These are phyloP conservation scores for Penicillium corylophilum DNA, from an alignment of 2,329 filamentous ascomycete species.

Conservation along the genomic window DNA sequence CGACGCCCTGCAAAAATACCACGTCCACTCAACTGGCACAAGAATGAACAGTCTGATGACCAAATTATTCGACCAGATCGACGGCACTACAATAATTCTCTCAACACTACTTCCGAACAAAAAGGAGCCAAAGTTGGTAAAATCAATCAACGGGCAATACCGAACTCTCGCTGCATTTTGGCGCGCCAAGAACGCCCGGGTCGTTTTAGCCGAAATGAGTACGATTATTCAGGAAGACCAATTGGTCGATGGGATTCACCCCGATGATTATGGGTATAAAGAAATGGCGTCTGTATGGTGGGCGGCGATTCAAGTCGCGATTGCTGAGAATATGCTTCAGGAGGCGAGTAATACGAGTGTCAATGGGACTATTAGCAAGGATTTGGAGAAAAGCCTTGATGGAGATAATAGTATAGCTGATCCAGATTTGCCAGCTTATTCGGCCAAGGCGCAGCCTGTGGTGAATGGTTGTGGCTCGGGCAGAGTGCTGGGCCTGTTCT, in stretches of 20 bases:
- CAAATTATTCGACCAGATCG: slow-evolving; percentile 22
- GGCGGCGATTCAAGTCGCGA: slow-evolving; percentile 21
- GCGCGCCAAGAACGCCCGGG: slow-evolving; percentile 15
- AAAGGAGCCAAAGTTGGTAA: neutral
- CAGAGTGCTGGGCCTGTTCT: neutral
- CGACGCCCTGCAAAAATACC: slow-evolving; percentile 28
- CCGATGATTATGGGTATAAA: slow-evolving; percentile 23
- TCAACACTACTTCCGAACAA: slow-evolving; percentile 34
- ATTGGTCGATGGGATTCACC: slow-evolving; percentile 25
- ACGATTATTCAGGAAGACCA: slow-evolving; percentile 16
- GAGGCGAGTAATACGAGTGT: neutral
- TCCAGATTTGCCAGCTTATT: slow-evolving; percentile 8
- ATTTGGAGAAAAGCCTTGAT: slow-evolving; percentile 5
- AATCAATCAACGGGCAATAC: slow-evolving; percentile 27
- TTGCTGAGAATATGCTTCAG: slow-evolving; percentile 15
- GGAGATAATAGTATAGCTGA: slow-evolving; percentile 4
- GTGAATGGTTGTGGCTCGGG: neutral
- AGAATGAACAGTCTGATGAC: slow-evolving; percentile 28
- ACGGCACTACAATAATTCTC: slow-evolving; percentile 31
- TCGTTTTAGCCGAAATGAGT: slow-evolving; percentile 31
- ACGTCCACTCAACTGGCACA: slow-evolving; percentile 15
- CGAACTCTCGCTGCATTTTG: slow-evolving; percentile 22
- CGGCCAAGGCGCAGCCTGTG: slow-evolving; percentile 5
- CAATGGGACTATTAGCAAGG: neutral
- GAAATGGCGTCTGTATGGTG: slow-evolving; percentile 32